A percentile compares a stretch with the other conserved stretches of the same genome.
phyloP scores from a whole-genome alignment of 208 protist genomes.

The Acanthamoeba royreba region DNA sequence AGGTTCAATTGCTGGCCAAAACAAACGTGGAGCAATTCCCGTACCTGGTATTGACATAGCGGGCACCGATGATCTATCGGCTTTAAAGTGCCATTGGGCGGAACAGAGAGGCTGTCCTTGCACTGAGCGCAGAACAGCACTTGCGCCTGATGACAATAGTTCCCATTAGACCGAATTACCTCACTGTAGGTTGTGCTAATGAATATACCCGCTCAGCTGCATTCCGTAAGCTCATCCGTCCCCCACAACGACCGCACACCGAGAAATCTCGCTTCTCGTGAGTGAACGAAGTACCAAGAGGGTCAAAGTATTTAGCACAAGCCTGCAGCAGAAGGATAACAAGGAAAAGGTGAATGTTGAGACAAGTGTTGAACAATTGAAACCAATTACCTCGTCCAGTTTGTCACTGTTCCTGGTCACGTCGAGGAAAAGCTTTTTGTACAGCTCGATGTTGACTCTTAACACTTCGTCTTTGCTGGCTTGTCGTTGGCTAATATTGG shows the following conservation, averaged over 20 bases:
- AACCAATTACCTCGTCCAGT: neutral
- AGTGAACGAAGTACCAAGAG: neutral
- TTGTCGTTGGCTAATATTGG: neutral
- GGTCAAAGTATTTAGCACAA: conserved; percentile 13
- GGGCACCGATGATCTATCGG: neutral
- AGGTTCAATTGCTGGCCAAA: neutral
- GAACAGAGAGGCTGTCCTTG: neutral
- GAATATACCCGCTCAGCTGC: neutral
- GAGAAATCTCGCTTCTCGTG: neutral
- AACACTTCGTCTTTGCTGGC: neutral
- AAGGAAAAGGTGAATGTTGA: neutral
- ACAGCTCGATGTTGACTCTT: neutral
- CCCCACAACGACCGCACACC: neutral
- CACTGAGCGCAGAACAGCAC: neutral
- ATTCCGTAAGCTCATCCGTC: neutral
- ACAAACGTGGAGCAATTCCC: neutral
- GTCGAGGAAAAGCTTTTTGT: neutral
- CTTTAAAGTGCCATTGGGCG: neutral
- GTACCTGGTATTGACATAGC: neutral
- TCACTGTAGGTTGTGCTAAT: too few relatives aligned
- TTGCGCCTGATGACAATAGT: neutral
- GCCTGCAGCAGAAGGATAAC: neutral
- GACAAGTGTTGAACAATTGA: neutral
- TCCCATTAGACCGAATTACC: neutral
- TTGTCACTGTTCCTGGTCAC: neutral